Percentiles rank a stretch among this genome's conserved stretches.
phyloP scores from a whole-genome alignment of 2,329 filamentous ascomycete species.

The Colletotrichum destructivum region DNA sequence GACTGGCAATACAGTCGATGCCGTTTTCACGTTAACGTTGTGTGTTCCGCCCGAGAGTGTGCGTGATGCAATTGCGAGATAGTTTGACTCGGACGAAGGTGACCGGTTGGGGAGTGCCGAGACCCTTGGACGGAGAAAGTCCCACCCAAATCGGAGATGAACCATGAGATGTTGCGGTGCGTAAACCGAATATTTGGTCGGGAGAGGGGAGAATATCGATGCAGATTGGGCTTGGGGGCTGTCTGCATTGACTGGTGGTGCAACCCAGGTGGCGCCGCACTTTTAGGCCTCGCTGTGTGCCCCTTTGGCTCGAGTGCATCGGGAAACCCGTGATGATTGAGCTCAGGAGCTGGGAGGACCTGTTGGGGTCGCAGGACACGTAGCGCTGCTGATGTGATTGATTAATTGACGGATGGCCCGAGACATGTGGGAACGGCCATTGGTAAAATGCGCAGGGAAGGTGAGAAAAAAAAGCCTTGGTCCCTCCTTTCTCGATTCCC shows the following conservation, averaged over 20 bases:
- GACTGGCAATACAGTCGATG: slow-evolving; percentile 20
- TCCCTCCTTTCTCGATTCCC: slow-evolving; percentile 36
- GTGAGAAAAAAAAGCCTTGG: slow-evolving; percentile 30
- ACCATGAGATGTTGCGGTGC: neutral
- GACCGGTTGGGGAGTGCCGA: slow-evolving; percentile 13
- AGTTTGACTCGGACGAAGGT: neutral
- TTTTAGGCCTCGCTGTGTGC: neutral
- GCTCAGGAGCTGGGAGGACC: neutral
- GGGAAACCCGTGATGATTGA: slow-evolving; percentile 5
- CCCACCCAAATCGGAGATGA: slow-evolving; percentile 10
- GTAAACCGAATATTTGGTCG: neutral
- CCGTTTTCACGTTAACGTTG: neutral
- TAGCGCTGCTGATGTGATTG: slow-evolving; percentile 22
- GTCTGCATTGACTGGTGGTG: slow-evolving; percentile 13
- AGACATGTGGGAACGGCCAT: slow-evolving; percentile 31
- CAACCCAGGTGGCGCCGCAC: slow-evolving; percentile 3
- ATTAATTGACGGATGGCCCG: slow-evolving; percentile 19
- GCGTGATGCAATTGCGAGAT: neutral
- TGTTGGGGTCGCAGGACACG: neutral
- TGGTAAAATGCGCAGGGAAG: slow-evolving; percentile 9
- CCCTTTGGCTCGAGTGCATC: slow-evolving; percentile 14
- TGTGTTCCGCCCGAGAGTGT: neutral
- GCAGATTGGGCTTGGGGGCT: slow-evolving; percentile 21
- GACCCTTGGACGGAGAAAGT: slow-evolving; percentile 16
- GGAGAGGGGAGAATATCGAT: neutral